Conservation (phyloP, 2,329 filamentous ascomycete genomes). For the Cladosporium cucumerinum region DNA sequence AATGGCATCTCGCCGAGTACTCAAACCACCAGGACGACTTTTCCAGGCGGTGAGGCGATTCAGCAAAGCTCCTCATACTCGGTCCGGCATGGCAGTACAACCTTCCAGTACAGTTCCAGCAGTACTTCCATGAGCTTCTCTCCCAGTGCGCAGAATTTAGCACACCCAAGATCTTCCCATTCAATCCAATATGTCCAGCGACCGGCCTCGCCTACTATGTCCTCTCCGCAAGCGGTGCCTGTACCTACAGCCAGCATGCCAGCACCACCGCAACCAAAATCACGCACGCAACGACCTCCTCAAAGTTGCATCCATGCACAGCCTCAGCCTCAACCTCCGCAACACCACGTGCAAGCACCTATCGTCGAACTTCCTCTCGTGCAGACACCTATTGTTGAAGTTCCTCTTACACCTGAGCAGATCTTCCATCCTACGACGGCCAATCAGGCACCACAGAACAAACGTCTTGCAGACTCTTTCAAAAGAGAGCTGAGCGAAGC, state of each 20-base stretch:
- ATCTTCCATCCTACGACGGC: not conserved
- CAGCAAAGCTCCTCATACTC: slow-evolving; percentile 16
- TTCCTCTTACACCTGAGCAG: not conserved
- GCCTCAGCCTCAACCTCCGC: not conserved
- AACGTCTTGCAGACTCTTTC: slow-evolving; percentile 9
- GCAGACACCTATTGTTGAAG: not conserved
- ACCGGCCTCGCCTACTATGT: not conserved
- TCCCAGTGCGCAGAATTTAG: not conserved
- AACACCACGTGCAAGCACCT: not conserved
- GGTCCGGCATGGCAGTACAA: slow-evolving; percentile 5
- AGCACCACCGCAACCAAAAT: not conserved
- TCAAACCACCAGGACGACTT: not conserved
- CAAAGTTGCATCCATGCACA: not conserved
- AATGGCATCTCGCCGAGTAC: not conserved
- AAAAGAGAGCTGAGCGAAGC: slow-evolving; percentile 12
- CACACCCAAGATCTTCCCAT: not conserved
- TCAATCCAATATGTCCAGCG: not conserved
- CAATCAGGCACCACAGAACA: slow-evolving; percentile 12
- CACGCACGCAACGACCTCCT: not conserved
- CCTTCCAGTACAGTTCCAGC: slow-evolving; percentile 14
- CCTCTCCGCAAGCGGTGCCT: not conserved
- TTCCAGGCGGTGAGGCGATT: slow-evolving; percentile 13
- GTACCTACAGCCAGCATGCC: not conserved
- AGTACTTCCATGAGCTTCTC: slow-evolving; percentile 10
- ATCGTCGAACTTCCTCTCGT: not conserved